Evolutionary conservation across 306 rosid genomes (phyloP), one percentile per base, ranked within the genome.

Genomic region (Fragaria nilgerrensis): DNA sequence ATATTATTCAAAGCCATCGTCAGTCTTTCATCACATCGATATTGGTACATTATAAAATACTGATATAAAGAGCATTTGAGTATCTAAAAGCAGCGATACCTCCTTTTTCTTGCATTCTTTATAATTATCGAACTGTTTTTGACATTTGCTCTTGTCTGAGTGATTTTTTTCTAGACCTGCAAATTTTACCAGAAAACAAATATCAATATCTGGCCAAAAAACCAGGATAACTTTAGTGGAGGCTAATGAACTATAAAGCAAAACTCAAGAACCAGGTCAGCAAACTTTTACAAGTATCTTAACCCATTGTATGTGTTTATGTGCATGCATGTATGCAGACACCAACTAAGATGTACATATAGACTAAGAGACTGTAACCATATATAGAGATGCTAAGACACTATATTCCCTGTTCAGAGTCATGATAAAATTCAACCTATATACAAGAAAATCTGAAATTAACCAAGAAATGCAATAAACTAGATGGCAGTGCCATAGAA

Each of bases 101-200:
- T 94, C 98, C 74, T 87, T 90, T 84, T 92, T 94, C 89, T 94
- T 94, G 82, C 98, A 94, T 87, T 90, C 97, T 89, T 92, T 94
- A 89, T 94, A 94, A 73, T 90, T 80, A 78, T 92, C 93, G 81
- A 94, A 94, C 70, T 92, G 97, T 68, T 86, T 90, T 82, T 90
- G 98, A 75, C 98, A 94, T 88, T 92, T 94, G 84, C 91, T 92
- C 87, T 84, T 94, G 78, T 94, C 90, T 20, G 91, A 80, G 58
- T 36, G 70, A 82, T 77, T 80, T 77, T 89, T 87, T 87, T 94
- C 97, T 43, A 94, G 85, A 87, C 98, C 98, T 94, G 90, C 25
- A 64, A 68, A 17, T 27, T 29, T 69, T 25, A 48, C 36, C 36
- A 15, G 25, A 61, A 19, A 37, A 37, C 39, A 10, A 11, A 1